Evolutionary conservation across 495 filamentous ascomycete species (phyloP).

Genomic region (Cercophora newfieldiana): DNA sequence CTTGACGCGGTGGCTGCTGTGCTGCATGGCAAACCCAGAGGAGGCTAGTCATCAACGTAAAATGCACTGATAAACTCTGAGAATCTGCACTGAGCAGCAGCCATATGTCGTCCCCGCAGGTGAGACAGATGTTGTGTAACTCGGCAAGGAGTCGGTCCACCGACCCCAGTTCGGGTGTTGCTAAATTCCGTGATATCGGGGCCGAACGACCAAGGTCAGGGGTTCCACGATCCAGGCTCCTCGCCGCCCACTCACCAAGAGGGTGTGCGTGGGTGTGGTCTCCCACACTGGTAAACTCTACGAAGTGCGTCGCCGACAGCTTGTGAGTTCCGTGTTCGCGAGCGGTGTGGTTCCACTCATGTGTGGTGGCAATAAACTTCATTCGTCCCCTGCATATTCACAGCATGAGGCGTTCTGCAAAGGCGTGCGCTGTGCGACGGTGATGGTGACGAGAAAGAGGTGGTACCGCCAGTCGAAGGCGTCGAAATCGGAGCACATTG

Average conservation of each 20-base stretch:
- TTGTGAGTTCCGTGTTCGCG: background rate
- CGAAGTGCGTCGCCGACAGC: background rate
- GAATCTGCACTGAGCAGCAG: background rate
- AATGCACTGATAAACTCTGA: no score
- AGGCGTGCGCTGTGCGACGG: background rate
- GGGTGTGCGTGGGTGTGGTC: no score
- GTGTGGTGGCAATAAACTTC: background rate
- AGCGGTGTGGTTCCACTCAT: background rate
- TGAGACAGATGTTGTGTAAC: slow-evolving; percentile 8
- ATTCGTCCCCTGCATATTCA: background rate
- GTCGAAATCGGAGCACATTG: background rate
- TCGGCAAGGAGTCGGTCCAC: background rate
- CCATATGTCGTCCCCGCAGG: slow-evolving; percentile 6
- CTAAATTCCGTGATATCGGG: background rate
- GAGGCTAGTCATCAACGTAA: no score
- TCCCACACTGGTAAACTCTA: background rate
- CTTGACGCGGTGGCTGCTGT: background rate
- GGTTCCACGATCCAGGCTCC: background rate
- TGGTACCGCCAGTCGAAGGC: background rate
- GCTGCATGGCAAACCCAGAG: slow-evolving; percentile 2
- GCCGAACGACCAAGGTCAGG: background rate
- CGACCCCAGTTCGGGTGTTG: background rate
- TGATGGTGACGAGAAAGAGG: background rate
- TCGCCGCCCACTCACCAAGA: background rate
- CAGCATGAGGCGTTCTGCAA: background rate